A percentile compares a stretch with the other conserved stretches of the same genome.
Conservation (phyloP, 805 yeast species). For the Ogataea wickerhamii region DNA sequence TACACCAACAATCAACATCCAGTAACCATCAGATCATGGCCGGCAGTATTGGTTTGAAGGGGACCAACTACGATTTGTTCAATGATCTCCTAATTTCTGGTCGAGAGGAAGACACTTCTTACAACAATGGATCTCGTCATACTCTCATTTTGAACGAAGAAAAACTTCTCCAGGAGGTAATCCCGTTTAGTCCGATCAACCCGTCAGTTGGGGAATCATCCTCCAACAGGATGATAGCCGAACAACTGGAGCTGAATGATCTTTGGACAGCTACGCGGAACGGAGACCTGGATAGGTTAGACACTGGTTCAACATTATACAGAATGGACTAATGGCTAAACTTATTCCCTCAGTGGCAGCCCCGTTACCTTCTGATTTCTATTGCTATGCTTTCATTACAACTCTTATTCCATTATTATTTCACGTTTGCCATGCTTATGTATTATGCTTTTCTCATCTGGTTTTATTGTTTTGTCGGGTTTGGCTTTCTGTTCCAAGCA, state of each 20-base stretch:
- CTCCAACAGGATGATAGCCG: slow-evolving; percentile 3
- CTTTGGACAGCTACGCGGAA: slow-evolving; percentile 53
- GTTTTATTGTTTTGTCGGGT: background rate
- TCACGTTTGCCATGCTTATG: slow-evolving; percentile 5
- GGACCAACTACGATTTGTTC: slow-evolving; percentile 19
- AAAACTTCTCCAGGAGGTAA: slow-evolving; percentile 23
- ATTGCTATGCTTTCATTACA: slow-evolving; percentile 4
- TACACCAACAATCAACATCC: slow-evolving; percentile 5
- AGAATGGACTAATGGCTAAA: slow-evolving; percentile 15
- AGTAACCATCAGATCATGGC: slow-evolving; percentile 17
- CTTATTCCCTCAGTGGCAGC: slow-evolving; percentile 1
- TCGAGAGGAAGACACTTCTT: background rate
- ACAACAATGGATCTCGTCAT: slow-evolving; percentile 2
- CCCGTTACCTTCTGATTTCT: slow-evolving; percentile 3
- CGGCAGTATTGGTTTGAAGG: slow-evolving; percentile 24
- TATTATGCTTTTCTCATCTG: no score
- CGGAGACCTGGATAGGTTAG: slow-evolving; percentile 51
- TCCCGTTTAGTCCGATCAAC: slow-evolving; percentile 26
- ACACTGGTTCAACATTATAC: slow-evolving; percentile 39
- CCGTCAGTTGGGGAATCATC: slow-evolving; percentile 16
- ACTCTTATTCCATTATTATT: slow-evolving; percentile 6
- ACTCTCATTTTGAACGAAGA: slow-evolving; percentile 17
- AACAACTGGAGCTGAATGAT: slow-evolving; percentile 37
- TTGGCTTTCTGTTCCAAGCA: slow-evolving; percentile 4
- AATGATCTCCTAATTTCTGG: slow-evolving; percentile 20